Percentiles rank a stretch among this genome's conserved stretches.
Evolutionary conservation across 768 basidiomycete species (phyloP).

Genomic region (Xerocomellus chrysenteron): DNA sequence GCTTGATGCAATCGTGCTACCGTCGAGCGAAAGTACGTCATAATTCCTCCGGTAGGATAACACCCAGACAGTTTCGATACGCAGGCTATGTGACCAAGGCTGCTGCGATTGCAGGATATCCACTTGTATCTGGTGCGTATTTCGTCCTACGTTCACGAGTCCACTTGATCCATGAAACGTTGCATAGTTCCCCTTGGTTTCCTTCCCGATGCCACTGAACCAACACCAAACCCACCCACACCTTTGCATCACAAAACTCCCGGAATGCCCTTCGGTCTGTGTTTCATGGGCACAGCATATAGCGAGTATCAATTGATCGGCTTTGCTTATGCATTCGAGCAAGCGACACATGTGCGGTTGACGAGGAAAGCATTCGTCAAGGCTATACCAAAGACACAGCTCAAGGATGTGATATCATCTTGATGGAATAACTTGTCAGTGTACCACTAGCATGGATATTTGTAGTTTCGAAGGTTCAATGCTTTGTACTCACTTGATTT

Average conservation of each 20-base stretch:
- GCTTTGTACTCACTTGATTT: too few species aligned
- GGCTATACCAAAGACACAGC: conserved; percentile 58
- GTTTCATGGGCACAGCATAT: conserved; percentile 46
- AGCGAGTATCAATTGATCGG: conserved; percentile 43
- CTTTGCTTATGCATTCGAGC: conserved; percentile 51
- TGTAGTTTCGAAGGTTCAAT: too few species aligned
- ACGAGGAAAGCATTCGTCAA: conserved; percentile 45
- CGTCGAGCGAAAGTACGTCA: conserved; percentile 26
- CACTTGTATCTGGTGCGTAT: conserved; percentile 32
- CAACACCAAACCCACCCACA: conserved; percentile 32
- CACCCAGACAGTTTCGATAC: background rate
- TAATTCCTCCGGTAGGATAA: background rate
- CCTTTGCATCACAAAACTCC: conserved; percentile 36
- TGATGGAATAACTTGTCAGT: background rate
- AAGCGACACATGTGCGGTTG: conserved; percentile 53
- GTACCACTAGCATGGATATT: too few species aligned
- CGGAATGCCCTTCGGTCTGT: conserved; percentile 42
- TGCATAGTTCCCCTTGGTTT: conserved; percentile 43
- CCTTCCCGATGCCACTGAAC: conserved; percentile 31
- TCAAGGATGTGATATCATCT: conserved; percentile 31
- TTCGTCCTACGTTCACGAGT: background rate
- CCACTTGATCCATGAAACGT: conserved; percentile 29
- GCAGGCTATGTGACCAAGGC: conserved; percentile 28
- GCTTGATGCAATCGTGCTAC: conserved; percentile 54
- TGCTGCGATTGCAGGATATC: conserved; percentile 38